Percentiles rank a stretch among this genome's conserved stretches.
These are phyloP conservation scores for Starmera stellimalicola DNA, from an alignment of 1,139 yeast genomes.

Conservation along the genomic window DNA sequence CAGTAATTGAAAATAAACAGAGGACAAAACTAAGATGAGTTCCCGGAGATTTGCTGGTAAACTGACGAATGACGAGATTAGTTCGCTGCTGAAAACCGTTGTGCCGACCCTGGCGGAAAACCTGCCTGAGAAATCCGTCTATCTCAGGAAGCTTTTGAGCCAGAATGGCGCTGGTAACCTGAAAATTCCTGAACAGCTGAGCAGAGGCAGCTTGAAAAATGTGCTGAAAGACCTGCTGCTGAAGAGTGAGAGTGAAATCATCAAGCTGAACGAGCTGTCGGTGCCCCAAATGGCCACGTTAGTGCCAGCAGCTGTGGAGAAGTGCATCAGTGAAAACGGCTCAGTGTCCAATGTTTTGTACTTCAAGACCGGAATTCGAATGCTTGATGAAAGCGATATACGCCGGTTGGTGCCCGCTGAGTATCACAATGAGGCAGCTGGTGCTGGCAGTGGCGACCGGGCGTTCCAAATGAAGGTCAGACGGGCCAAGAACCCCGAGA, in stretches of 20 bases:
- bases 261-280: too few species aligned
- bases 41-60: neutral
- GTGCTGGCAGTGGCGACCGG: too few species aligned
- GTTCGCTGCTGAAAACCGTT: neutral
- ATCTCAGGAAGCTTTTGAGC: neutral
- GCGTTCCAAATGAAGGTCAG: neutral
- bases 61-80: neutral
- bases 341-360: neutral
- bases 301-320: neutral
- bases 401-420: neutral
- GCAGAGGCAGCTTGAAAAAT: neutral
- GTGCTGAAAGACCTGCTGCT: neutral
- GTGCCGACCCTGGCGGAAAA: neutral
- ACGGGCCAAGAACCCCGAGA: neutral
- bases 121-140: neutral
- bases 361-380: neutral
- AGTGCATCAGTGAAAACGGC: neutral
- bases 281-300: too few species aligned
- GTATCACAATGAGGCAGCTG: neutral
- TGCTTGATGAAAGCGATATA: neutral
- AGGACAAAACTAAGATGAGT: too few species aligned
- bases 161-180: neutral
- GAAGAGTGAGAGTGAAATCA: neutral
- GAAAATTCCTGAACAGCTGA: neutral
- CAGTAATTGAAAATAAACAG: too few species aligned